Base-by-base conservation (phyloP, 2,329 filamentous ascomycete species). In the Fusarium secorum region DNA sequence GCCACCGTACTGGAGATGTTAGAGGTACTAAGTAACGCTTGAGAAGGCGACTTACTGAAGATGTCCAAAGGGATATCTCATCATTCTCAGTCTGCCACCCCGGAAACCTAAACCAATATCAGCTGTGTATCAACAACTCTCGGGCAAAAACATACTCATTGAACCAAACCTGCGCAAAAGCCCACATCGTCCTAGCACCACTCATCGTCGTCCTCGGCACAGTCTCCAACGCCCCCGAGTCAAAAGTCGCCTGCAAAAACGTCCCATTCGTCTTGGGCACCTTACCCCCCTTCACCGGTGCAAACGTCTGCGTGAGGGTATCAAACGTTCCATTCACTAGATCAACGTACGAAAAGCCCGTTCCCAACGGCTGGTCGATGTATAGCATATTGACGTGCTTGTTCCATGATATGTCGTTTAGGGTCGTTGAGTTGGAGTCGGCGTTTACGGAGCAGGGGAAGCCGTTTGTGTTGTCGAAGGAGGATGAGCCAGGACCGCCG, bases 331-430 rank as follows among this genome's bases (percentile, higher is more conserved):
- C 85, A 74, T 92, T 91, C 5, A 64, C 41, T 1, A 68, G 28
- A 7, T 65, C 60, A 2, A 64, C 66, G 74, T 86, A 89, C 3
- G 89, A 91, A 68, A 90, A 89, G 11, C 88, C 87, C 20, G 92
- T 86, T 76, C 91, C 89, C 59, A 89, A 88, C 5, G 89, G 89
- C 84, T 85, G 84, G 67, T 86, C 84, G 45, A 88, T 83, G 76
- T 85, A 88, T 15, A 88, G 77, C 78, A 83, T 81, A 54, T 83
- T 83, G 41, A 80, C 80, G 49, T 77, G 74, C 18, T 78, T 83
- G 77, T 91, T 89, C 89, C 88, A 91, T 20, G 87, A 86, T 84
- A 87, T 89, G 57, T 85, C 81, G 44, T 88, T 84, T 11, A 85
- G 79, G 13, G 83, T 80, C 0, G 88, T 90, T 17, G 82, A 84